Percentiles rank a stretch among this genome's conserved stretches.
These are phyloP conservation scores for Cystobasidium pallidum DNA, from an alignment of 1,284 basidiomycete genomes.

Conservation along the genomic window DNA sequence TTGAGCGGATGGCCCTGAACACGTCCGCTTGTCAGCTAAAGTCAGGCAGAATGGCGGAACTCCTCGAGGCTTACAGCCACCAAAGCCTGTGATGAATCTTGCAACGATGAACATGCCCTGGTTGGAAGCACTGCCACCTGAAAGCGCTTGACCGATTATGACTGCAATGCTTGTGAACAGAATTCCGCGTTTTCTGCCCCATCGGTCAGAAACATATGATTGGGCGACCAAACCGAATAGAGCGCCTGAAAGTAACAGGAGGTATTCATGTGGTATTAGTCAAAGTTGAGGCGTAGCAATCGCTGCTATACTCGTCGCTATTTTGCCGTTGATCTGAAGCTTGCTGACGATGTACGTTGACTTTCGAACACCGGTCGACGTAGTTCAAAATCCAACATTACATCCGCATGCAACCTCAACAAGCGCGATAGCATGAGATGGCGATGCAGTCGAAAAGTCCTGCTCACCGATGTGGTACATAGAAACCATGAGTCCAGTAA, in stretches of 20 bases:
- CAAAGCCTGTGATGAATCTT: constrained; percentile 9
- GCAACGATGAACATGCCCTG: constrained; percentile 1
- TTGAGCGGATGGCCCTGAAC: constrained; percentile 6
- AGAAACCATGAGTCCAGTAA: background rate
- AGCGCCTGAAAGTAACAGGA: background rate
- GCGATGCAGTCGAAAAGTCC: background rate
- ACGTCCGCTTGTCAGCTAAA: too few species aligned
- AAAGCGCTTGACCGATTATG: constrained; percentile 5
- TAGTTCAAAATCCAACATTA: too few species aligned
- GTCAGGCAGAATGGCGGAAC: too few species aligned
- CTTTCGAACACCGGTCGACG: background rate
- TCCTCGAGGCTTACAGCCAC: background rate
- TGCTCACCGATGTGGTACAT: constrained; percentile 4
- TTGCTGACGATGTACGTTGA: too few species aligned
- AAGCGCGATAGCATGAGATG: too few species aligned
- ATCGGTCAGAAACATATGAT: constrained; percentile 8
- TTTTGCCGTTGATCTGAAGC: too few species aligned
- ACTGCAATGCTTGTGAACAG: background rate
- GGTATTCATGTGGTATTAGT: too few species aligned
- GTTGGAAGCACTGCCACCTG: background rate
- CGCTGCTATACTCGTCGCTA: too few species aligned
- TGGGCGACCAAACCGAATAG: constrained; percentile 5
- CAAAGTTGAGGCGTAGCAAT: too few species aligned
- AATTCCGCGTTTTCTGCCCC: background rate
- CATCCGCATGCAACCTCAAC: too few species aligned